Evolutionary conservation across 2,329 filamentous ascomycete genomes (phyloP).

Genomic region (Fonsecaea pugnacius): DNA sequence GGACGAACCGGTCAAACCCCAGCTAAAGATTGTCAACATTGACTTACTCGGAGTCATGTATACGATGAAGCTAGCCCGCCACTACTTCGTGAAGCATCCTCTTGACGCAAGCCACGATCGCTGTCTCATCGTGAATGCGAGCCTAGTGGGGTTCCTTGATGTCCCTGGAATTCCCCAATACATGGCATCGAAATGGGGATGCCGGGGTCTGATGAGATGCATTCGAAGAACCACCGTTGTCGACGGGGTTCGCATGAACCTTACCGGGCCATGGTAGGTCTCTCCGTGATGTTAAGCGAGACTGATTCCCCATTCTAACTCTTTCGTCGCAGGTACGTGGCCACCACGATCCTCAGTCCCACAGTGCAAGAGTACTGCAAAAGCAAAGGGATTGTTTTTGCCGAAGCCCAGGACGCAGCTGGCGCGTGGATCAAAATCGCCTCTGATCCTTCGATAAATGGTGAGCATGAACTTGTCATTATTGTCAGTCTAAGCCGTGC

Average conservation of each 20-base stretch:
- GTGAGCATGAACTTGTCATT: background rate
- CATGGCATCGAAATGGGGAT: slow-evolving; percentile 44
- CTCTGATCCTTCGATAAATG: slow-evolving; percentile 19
- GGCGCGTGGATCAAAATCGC: slow-evolving; percentile 17
- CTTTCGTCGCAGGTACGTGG: slow-evolving; percentile 40
- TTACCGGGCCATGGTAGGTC: slow-evolving; percentile 43
- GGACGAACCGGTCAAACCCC: slow-evolving; percentile 38
- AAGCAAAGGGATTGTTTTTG: slow-evolving; percentile 21
- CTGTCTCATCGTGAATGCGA: slow-evolving; percentile 42
- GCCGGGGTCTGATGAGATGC: slow-evolving; percentile 46
- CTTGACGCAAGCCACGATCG: slow-evolving; percentile 35
- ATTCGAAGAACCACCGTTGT: slow-evolving; percentile 41
- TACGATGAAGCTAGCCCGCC: slow-evolving; percentile 32
- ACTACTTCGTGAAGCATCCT: slow-evolving; percentile 41
- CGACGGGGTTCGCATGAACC: slow-evolving; percentile 46
- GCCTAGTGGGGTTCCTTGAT: slow-evolving; percentile 43
- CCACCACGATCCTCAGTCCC: slow-evolving; percentile 41
- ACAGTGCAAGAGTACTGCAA: slow-evolving; percentile 37
- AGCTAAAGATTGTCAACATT: slow-evolving; percentile 41
- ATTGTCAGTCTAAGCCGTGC: no score
- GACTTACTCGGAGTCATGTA: slow-evolving; percentile 27
- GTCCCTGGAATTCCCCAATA: slow-evolving; percentile 42
- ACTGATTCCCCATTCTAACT: background rate
- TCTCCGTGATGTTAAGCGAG: slow-evolving; percentile 18
- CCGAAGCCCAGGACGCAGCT: slow-evolving; percentile 15